Evolutionary conservation across 495 filamentous ascomycete genomes (phyloP), one percentile per base, ranked within the genome.

Genomic region (Viridothelium virens): DNA sequence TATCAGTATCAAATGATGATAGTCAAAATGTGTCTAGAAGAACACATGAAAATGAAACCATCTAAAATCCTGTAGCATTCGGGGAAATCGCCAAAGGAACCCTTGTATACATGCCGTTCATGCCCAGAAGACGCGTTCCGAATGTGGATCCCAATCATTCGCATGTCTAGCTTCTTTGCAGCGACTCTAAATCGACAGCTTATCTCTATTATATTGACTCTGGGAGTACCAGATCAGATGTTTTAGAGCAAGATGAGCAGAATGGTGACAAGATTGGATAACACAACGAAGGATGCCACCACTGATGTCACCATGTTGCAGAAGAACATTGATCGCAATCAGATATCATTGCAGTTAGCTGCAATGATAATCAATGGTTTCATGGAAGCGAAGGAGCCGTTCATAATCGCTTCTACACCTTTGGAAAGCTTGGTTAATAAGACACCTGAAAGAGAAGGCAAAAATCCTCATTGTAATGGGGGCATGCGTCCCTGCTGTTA

Each of bases 131-230:
- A 25, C 25, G 25, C 25, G 25, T 25, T 25, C 25, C 25, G 25
- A 25, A 25, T 25, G 25, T 25, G 25, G 25, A 25, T 25, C 1
- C 25, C 25, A 25, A 25, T 99, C 56, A 89, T 96, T 70, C 85
- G 89, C 25, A 86, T 84, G 67, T 92, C 95, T 2, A 80, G 87
- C 16, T 89, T 85, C 69, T 85, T 88, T 2, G 76, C 81, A 14
- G 91, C 93, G 25, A 86, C 87, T 6, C 79, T 99, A 56, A 99
- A 97, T 70, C 82, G 92, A 16, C 94, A 99, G 73, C 82, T 94
- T 7, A 96, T 99, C 56, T 79, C 87, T 0, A 86, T 97, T 5
- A 79, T 99, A 3, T 90, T 89, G 14, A 81, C 84, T 5, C 82
- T 96, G 2, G 91, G 91, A 4, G 86, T 97, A 3, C 73, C 78